Base-by-base conservation (phyloP, 352 stramenopile species). In the Pythium plurisporium region DNA sequence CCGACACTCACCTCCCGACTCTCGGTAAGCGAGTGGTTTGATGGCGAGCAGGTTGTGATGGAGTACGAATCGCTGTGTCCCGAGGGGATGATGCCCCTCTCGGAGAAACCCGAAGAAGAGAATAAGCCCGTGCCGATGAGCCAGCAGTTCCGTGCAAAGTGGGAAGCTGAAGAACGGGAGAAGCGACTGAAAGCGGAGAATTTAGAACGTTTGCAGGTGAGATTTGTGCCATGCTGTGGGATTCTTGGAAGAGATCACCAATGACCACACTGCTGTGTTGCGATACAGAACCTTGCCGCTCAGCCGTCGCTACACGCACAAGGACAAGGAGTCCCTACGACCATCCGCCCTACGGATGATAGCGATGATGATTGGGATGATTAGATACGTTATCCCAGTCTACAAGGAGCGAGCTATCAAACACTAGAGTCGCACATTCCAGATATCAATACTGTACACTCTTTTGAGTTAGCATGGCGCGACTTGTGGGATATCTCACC, bases 311-410 rank as follows among this genome's bases (percentile, higher is more conserved):
- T 94, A 33, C 81, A 94, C 59, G 67, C 72, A 12, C 65, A 65
- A n/a, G 70, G 75, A 14, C 72, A 75, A 26, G 53, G 25, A 17
- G 9, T 15, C 20, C 11, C 1, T 11, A 12, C 10, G 22, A 36
- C 41, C 43, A 40, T 29, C 38, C 50, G 65, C 47, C 36, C 37
- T 26, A 37, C 33, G 17, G 57, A 75, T 12, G 68, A 91, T 47
- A 89, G 80, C 50, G 83, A 91, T 41, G 79, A 91, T 31, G 83
- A 91, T 49, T 94, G 83, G 83, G 83, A 93, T 51, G 81, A 94
- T 56, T 94, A 59, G 84, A 40, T 10, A 31, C n/a, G 57, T n/a
- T 15, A 53, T 41, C 26, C 26, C 6, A 23, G 12, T 1, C n/a
- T n/a, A 23, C 8, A 7, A 29, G 1, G 3, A 2, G 2, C 12